phyloP scores from a whole-genome alignment of 2,329 filamentous ascomycete species.

The Fusarium verrucosum region DNA sequence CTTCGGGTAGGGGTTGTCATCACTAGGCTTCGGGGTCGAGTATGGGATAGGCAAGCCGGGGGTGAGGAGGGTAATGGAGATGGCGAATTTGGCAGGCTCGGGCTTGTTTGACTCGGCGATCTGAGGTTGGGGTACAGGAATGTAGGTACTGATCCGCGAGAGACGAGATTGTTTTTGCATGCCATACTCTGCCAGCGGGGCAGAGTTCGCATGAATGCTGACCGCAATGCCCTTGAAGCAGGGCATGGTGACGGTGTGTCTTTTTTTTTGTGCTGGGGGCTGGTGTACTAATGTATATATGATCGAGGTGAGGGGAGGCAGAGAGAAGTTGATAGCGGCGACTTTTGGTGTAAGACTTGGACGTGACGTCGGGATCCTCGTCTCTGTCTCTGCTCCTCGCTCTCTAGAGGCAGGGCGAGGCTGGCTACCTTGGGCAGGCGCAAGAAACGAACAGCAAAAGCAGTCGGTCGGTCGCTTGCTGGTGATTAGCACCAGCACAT shows the following conservation, averaged over 20 bases:
- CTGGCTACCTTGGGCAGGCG: slow-evolving; percentile 14
- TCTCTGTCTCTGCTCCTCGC: slow-evolving; percentile 11
- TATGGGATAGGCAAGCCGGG: slow-evolving; percentile 90
- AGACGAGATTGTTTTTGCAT: slow-evolving; percentile 93
- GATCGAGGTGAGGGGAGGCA: slow-evolving; percentile 31
- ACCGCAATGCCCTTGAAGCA: slow-evolving; percentile 99
- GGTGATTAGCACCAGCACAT: slow-evolving; percentile 25
- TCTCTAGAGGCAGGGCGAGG: slow-evolving; percentile 19
- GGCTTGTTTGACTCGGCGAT: slow-evolving; percentile 75
- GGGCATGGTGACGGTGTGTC: slow-evolving; percentile 69
- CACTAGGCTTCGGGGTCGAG: slow-evolving; percentile 83
- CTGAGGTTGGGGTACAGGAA: slow-evolving; percentile 90
- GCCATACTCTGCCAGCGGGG: slow-evolving; percentile 90
- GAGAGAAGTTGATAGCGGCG: slow-evolving; percentile 25
- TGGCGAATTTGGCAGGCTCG: slow-evolving; percentile 95
- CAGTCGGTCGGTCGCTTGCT: slow-evolving; percentile 29
- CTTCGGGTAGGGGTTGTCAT: slow-evolving; percentile 80
- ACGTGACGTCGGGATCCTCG: slow-evolving; percentile 16
- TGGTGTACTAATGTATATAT: slow-evolving; percentile 20
- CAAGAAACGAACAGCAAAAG: slow-evolving; percentile 26
- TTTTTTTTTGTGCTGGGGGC: slow-evolving; percentile 12
- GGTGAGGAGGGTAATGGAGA: slow-evolving; percentile 95
- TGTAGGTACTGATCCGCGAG: slow-evolving; percentile 95
- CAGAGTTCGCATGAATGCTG: slow-evolving; percentile 84
- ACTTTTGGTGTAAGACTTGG: slow-evolving; percentile 22